These are phyloP conservation scores for Ustilago loliicola DNA, from an alignment of 1,284 basidiomycete species.

Conservation along the genomic window DNA sequence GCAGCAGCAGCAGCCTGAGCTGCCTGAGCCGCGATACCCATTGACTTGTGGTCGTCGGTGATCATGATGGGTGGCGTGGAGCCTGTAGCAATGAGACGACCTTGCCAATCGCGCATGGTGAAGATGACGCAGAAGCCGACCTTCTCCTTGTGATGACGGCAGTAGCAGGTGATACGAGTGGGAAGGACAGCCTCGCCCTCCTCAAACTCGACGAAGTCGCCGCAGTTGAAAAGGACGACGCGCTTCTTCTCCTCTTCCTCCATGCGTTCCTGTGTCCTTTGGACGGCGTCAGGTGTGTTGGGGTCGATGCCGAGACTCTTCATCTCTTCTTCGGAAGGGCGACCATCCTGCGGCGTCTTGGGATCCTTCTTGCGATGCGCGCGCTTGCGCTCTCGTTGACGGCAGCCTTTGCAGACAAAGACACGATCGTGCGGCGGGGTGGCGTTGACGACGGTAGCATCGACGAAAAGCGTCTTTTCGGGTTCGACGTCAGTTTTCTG, in stretches of 20 bases:
- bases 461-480: constrained; percentile 69
- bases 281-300: constrained; percentile 52
- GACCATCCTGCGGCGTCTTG: constrained; percentile 43
- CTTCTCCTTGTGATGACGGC: constrained; percentile 98
- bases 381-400: constrained; percentile 75
- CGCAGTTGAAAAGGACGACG: constrained; percentile 83
- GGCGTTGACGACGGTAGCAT: constrained; percentile 74
- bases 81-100: constrained; percentile 85
- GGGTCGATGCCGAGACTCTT: constrained; percentile 63
- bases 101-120: constrained; percentile 84
- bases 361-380: constrained; percentile 64
- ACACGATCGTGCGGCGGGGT: constrained; percentile 80
- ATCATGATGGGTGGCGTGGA: constrained; percentile 90
- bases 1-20: constrained; percentile 38
- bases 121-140: constrained; percentile 93
- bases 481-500: constrained; percentile 63
- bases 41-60: constrained; percentile 93
- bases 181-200: constrained; percentile 89
- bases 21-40: constrained; percentile 72
- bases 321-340: constrained; percentile 64
- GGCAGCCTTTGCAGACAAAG: constrained; percentile 77
- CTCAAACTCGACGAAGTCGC: constrained; percentile 89
- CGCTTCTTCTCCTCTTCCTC: constrained; percentile 68
- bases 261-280: constrained; percentile 54
- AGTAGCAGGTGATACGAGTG: constrained; percentile 97